phyloP scores from a whole-genome alignment of 768 basidiomycete genomes.

The Phaeotremella fagi region DNA sequence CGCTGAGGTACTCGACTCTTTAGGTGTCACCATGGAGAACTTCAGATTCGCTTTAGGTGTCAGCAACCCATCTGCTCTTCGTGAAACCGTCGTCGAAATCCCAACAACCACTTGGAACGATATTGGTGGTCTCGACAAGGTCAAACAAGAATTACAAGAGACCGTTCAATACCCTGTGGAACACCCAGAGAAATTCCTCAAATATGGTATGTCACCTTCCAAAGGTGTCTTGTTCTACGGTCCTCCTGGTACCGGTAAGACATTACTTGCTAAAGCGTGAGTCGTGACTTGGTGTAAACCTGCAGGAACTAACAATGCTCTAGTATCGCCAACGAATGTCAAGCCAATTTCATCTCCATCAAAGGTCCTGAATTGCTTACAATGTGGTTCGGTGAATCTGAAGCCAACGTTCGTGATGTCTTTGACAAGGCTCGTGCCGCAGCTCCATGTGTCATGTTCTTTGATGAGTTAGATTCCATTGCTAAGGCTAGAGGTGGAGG shows the following conservation, averaged over 20 bases:
- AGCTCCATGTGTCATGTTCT: constrained; percentile 99
- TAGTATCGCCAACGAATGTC: constrained; percentile 92
- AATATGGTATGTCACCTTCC: constrained; percentile 99
- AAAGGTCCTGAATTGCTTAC: constrained; percentile 98
- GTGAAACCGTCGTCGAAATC: constrained; percentile 98
- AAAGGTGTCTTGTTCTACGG: constrained; percentile 99
- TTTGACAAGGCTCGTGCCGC: constrained; percentile 99
- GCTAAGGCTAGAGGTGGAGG: constrained; percentile 88
- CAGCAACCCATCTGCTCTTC: constrained; percentile 95
- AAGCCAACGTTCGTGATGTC: constrained; percentile 98
- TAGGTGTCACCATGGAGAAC: constrained; percentile 99
- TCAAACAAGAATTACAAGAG: constrained; percentile 98
- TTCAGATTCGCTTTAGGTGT: constrained; percentile 98
- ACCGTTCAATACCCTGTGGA: constrained; percentile 99
- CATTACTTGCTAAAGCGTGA: constrained; percentile 85
- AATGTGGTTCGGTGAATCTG: constrained; percentile 99
- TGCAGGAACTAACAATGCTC: constrained; percentile 11
- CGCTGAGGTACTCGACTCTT: constrained; percentile 95
- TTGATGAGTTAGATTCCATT: constrained; percentile 98
- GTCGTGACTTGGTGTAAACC: constrained; percentile 8
- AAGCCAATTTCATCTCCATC: constrained; percentile 99
- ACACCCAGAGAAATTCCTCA: constrained; percentile 99
- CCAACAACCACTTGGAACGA: constrained; percentile 99
- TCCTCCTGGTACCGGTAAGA: constrained; percentile 99
- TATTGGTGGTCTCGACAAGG: constrained; percentile 98